Evolutionary conservation across 2,329 filamentous ascomycete species (phyloP).

Genomic region (Aureobasidium vineae): DNA sequence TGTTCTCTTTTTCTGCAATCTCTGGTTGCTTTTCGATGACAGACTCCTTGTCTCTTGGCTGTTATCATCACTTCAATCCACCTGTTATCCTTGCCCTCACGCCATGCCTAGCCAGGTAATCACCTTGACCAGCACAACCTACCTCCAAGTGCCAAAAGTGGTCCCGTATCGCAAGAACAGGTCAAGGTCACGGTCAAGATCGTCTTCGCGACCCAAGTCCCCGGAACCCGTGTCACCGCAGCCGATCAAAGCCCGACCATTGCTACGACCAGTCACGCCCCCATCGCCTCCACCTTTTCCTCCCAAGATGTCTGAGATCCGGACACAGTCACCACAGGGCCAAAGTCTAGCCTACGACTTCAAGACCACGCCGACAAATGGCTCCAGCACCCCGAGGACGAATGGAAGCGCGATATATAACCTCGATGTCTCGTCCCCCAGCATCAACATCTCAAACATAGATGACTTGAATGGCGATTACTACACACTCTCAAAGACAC

Average conservation of each 20-base stretch:
- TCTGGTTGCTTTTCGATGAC: conserved; percentile 2
- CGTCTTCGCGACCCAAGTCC: conserved; percentile 21
- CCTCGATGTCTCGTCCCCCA: not conserved
- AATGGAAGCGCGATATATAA: not conserved
- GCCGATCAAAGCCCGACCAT: conserved; percentile 21
- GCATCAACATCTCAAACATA: conserved; percentile 8
- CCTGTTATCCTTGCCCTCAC: not conserved
- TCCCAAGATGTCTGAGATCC: conserved; percentile 4
- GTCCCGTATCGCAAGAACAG: conserved; percentile 37
- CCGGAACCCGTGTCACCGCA: conserved; percentile 27
- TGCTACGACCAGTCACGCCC: conserved; percentile 21
- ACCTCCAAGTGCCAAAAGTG: conserved; percentile 41
- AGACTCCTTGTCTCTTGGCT: not conserved
- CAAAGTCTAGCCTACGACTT: conserved; percentile 7
- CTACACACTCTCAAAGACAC: conserved; percentile 35
- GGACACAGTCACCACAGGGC: not conserved
- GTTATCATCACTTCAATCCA: not conserved
- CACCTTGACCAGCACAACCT: conserved; percentile 32
- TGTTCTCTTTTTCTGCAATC: not conserved
- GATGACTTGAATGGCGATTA: conserved; percentile 38
- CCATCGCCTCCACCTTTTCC: conserved; percentile 15
- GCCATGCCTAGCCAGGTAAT: conserved; percentile 22
- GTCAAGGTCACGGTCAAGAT: conserved; percentile 35
- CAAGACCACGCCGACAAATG: not conserved
- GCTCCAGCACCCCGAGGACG: conserved; percentile 21